Percentiles rank a stretch among this genome's conserved stretches.
These are phyloP conservation scores for Lignosus rhinocerotis DNA, from an alignment of 1,284 basidiomycete species.

Conservation along the genomic window DNA sequence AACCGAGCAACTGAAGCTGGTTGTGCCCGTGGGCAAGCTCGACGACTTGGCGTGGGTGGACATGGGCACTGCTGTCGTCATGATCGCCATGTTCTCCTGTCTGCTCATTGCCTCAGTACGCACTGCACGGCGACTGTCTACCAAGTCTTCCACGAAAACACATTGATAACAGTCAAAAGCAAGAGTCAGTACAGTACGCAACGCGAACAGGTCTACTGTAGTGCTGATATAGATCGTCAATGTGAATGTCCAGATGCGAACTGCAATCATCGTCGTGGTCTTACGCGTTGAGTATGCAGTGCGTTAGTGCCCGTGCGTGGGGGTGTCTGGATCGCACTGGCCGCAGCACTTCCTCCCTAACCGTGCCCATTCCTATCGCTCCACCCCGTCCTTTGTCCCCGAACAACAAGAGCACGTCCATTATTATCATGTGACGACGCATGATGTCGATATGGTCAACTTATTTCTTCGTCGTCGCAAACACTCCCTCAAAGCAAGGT, in stretches of 20 bases:
- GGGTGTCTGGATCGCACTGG: background rate
- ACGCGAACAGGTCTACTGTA: conserved; percentile 30
- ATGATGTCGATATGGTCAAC: no score
- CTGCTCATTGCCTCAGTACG: conserved; percentile 30
- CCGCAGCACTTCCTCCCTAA: background rate
- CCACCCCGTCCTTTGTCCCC: background rate
- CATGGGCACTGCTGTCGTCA: conserved; percentile 40
- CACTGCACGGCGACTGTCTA: conserved; percentile 24
- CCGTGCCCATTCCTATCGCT: background rate
- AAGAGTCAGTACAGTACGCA: conserved; percentile 31
- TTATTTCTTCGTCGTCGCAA: no score
- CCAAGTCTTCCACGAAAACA: conserved; percentile 20
- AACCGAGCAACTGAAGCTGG: conserved; percentile 10
- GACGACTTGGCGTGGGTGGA: conserved; percentile 43
- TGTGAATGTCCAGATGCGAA: conserved; percentile 26
- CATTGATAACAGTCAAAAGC: conserved; percentile 26
- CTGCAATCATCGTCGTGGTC: conserved; percentile 16
- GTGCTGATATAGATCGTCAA: conserved; percentile 29
- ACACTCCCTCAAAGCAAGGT: conserved; percentile 86
- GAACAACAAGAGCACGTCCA: background rate
- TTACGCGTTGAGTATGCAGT: conserved; percentile 1
- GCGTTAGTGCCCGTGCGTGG: background rate
- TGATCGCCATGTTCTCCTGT: conserved; percentile 42
- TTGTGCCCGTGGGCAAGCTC: conserved; percentile 41
- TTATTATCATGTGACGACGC: conserved; percentile 68